phyloP scores from a whole-genome alignment of 371 early-diverging fungal species.

The Thermomucor indicae-seudaticae region DNA sequence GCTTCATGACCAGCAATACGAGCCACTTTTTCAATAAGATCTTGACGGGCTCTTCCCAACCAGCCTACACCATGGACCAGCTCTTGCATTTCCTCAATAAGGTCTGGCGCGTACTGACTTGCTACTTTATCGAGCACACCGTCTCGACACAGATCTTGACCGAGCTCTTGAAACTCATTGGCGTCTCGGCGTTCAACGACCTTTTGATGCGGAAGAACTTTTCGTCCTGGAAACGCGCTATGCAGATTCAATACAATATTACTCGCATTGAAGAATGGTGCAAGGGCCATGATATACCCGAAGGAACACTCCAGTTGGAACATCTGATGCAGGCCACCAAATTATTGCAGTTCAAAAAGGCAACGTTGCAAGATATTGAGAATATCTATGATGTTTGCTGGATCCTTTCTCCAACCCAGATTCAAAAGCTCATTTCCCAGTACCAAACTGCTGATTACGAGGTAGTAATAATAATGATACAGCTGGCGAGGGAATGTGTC shows the following conservation, averaged over 20 bases:
- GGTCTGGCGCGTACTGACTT: constrained; percentile 85
- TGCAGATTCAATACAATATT: constrained; percentile 98
- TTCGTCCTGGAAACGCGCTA: constrained; percentile 79
- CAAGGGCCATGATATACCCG: constrained; percentile 87
- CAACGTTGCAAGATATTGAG: constrained; percentile 82
- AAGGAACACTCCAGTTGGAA: constrained; percentile 88
- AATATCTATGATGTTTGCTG: constrained; percentile 95
- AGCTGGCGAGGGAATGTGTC: not conserved
- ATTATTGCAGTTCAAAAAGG: constrained; percentile 90
- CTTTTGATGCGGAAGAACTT: constrained; percentile 84
- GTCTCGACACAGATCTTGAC: constrained; percentile 73
- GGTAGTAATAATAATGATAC: constrained; percentile 18
- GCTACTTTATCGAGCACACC: constrained; percentile 86
- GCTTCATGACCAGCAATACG: constrained; percentile 81
- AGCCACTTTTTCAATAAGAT: constrained; percentile 77
- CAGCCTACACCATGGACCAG: constrained; percentile 81
- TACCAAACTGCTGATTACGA: constrained; percentile 79
- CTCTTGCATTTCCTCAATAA: constrained; percentile 84
- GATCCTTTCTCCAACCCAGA: constrained; percentile 90
- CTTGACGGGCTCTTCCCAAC: constrained; percentile 58
- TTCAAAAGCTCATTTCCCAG: constrained; percentile 89
- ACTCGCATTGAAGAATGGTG: constrained; percentile 97
- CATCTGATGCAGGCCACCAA: constrained; percentile 93
- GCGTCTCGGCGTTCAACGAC: constrained; percentile 89
- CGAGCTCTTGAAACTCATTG: constrained; percentile 84